phyloP scores from a whole-genome alignment of 441 rosid genomes.

The Dalechampia spathulata region DNA sequence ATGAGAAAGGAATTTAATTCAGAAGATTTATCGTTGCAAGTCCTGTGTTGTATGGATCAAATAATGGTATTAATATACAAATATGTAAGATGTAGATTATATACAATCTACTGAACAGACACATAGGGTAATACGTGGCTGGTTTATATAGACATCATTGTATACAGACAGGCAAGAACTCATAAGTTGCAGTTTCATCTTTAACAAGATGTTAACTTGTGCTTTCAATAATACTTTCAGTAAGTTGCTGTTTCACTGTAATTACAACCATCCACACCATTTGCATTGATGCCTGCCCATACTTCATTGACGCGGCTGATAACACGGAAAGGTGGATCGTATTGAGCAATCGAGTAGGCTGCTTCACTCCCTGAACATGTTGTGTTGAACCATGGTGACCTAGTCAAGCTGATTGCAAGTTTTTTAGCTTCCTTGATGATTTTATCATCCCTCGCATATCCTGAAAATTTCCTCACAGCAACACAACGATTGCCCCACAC shows the following conservation, averaged over 20 bases:
- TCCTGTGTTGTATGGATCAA: no score
- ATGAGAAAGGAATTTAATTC: no score
- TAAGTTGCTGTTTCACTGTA: conserved; percentile 26
- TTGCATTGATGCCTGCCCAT: conserved; percentile 46
- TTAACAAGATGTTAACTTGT: no score
- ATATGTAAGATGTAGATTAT: no score
- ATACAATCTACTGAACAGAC: no score
- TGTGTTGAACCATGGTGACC: conserved; percentile 44
- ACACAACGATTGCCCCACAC: conserved; percentile 37
- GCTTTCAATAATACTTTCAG: conserved; percentile 18
- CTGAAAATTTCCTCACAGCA: conserved; percentile 60
- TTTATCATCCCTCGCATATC: conserved; percentile 44
- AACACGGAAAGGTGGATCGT: conserved; percentile 48
- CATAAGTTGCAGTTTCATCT: no score
- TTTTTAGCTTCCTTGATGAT: conserved; percentile 41
- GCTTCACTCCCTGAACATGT: conserved; percentile 27
- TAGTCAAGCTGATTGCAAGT: conserved; percentile 53
- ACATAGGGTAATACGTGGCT: no score
- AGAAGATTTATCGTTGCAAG: no score
- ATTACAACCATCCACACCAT: conserved; percentile 22
- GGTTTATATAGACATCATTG: no score
- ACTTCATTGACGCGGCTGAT: conserved; percentile 58
- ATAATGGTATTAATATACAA: no score
- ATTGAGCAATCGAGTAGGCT: conserved; percentile 63
- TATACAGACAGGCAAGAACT: no score